Evolutionary conservation across 2,329 filamentous ascomycete genomes (phyloP).

Genomic region (Cylindrodendrum hubeiense): DNA sequence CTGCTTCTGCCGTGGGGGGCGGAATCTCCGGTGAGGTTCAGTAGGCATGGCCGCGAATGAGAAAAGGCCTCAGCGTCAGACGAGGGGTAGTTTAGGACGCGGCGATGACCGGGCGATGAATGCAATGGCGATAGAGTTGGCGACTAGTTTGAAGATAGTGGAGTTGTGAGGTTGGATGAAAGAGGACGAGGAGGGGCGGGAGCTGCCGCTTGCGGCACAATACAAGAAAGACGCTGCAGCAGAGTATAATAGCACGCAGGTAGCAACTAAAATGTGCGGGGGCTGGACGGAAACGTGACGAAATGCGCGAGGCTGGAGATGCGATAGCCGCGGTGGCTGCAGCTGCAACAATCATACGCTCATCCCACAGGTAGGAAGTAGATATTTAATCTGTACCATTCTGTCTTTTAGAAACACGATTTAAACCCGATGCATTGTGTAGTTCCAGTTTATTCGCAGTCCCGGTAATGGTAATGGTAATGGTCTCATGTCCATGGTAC

Average conservation of each 20-base stretch:
- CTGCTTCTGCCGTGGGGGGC: conserved; percentile 4
- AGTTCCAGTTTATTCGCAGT: no score
- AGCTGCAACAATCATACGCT: background rate
- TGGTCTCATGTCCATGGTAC: no score
- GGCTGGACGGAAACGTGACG: background rate
- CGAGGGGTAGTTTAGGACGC: background rate
- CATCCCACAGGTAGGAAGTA: no score
- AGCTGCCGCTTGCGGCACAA: background rate
- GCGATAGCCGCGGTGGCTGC: background rate
- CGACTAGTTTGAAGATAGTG: background rate
- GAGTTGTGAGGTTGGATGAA: background rate
- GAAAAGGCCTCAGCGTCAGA: background rate
- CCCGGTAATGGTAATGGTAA: no score
- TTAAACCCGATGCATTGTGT: no score
- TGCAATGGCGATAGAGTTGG: background rate
- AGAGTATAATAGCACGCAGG: no score
- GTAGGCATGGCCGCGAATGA: conserved; percentile 2
- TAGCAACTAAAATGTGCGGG: background rate
- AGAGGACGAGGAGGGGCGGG: conserved; percentile 6
- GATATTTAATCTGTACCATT: no score
- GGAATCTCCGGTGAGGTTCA: conserved; percentile 8
- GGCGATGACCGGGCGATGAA: background rate
- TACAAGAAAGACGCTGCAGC: no score
- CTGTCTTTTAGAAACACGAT: no score
- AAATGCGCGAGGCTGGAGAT: background rate